phyloP scores from a whole-genome alignment of 129 eudicot species.

The Chrysanthemum seticuspe region DNA sequence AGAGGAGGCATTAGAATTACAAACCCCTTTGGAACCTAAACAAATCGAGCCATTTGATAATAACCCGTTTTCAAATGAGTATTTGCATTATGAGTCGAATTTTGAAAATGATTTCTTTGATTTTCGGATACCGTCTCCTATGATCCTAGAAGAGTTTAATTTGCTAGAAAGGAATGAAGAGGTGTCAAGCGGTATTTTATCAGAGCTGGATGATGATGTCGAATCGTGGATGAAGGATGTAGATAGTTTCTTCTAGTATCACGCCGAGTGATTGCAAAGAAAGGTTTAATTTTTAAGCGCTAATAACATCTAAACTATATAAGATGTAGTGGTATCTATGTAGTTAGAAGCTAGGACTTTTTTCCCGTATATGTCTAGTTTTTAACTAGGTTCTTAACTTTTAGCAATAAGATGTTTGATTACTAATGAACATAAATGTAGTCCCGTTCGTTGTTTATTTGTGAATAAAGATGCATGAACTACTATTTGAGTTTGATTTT shows the following conservation, averaged over 20 bases:
- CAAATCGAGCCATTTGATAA: neutral
- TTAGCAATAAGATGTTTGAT: conserved; percentile 6
- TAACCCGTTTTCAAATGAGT: conserved; percentile 17
- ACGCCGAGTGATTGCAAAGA: neutral
- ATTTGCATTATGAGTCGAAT: conserved; percentile 26
- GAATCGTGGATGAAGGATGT: conserved; percentile 48
- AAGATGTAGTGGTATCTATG: neutral
- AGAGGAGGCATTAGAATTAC: neutral
- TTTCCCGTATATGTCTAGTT: neutral
- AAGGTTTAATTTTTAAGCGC: neutral
- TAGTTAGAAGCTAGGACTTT: neutral
- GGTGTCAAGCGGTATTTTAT: conserved; percentile 9
- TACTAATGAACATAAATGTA: neutral
- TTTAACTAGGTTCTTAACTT: neutral
- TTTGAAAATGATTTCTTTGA: conserved; percentile 38
- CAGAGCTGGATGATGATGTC: conserved; percentile 36
- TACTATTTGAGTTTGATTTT: no score
- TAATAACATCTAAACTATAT: neutral
- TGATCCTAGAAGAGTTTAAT: conserved; percentile 27
- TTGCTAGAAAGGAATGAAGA: neutral
- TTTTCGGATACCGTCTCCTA: conserved; percentile 39
- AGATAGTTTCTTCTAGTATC: conserved; percentile 42
- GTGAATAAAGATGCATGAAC: no score
- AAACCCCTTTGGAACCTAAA: neutral
- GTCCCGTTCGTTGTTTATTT: no score